Evolutionary conservation across 208 protist genomes (phyloP), one percentile per base, ranked within the genome.

Genomic region (Spongospora subterranea): DNA sequence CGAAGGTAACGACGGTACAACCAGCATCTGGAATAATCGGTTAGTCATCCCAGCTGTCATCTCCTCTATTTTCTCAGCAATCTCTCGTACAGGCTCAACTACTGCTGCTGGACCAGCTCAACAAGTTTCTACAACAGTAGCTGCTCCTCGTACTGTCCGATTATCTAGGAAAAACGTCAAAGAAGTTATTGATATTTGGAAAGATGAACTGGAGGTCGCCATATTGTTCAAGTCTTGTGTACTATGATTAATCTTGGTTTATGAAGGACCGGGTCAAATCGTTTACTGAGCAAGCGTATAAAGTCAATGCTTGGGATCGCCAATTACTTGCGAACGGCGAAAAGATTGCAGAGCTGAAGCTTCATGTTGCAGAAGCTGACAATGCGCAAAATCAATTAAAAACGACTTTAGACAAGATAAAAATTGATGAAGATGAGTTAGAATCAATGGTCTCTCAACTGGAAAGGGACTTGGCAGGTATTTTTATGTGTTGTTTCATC

Each of bases 371-470:
- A 20, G 71, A 82, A 45, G 71, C 35, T 6, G 71, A 82, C n/a
- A n/a, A 6, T 17, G 71, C 71, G 6, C 71, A 82, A n/a, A 82
- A 82, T 82, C 71, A 82, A 6, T 82, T 82, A 43, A 82, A 82
- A 43, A 82, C 71, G 17, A 43, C 71, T 6, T 43, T 82, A 43
- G 71, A 82, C 71, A 82, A 82, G 71, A 82, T 82, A 35, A 82
- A 82, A 43, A 82, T 82, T n/a, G 71, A 82, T 82, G 71, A 82
- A 35, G 71, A 82, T 82, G 71, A 82, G 40, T n/a, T 82, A 20
- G 71, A 82, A 43, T 82, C 71, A 6, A 82, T 82, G 71, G 71
- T 82, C 35, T 39, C 35, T 39, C 71, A 82, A 43, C 71, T 82
- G 17, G 71, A 82, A 82, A 6, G 71, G 40, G 71, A 82, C 6